These are phyloP conservation scores for Thalassiosira profunda DNA, from an alignment of 108 stramenopile genomes.

Conservation along the genomic window DNA sequence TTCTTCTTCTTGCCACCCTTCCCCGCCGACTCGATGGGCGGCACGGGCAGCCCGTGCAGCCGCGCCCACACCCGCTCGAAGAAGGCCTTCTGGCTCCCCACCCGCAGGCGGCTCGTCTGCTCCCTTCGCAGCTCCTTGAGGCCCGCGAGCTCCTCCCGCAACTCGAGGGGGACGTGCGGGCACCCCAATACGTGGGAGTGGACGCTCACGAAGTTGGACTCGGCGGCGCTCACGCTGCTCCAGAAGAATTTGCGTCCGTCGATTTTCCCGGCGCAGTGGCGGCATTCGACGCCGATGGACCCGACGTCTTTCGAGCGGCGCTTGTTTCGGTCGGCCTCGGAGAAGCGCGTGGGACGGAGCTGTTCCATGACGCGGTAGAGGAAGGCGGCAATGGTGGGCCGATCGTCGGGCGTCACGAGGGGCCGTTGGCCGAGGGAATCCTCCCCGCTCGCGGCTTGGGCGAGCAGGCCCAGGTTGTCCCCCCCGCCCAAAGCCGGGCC, in stretches of 20 bases:
- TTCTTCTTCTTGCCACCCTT: neutral
- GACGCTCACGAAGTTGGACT: slow-evolving; percentile 92
- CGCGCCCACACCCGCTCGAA: slow-evolving; percentile 86
- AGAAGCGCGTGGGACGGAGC: slow-evolving; percentile 88
- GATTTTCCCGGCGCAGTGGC: slow-evolving; percentile 90
- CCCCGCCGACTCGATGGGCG: slow-evolving; percentile 1
- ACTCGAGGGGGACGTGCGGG: slow-evolving; percentile 59
- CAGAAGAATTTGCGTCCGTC: slow-evolving; percentile 93
- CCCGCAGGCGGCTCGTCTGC: slow-evolving; percentile 79
- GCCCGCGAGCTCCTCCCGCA: slow-evolving; percentile 66
- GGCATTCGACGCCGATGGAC: slow-evolving; percentile 92
- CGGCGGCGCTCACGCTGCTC: slow-evolving; percentile 92
- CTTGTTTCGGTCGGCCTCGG: slow-evolving; percentile 93
- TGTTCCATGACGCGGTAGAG: slow-evolving; percentile 92
- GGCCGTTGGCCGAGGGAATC: slow-evolving; percentile 57
- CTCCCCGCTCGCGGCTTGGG: slow-evolving; percentile 75
- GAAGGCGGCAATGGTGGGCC: slow-evolving; percentile 87
- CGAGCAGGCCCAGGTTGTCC: slow-evolving; percentile 67
- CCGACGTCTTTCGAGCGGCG: slow-evolving; percentile 88
- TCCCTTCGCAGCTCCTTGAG: slow-evolving; percentile 87
- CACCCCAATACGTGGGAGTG: slow-evolving; percentile 95
- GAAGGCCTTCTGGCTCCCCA: slow-evolving; percentile 91
- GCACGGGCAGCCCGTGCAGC: slow-evolving; percentile 52
- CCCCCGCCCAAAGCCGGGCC: too few relatives aligned
- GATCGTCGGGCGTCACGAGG: slow-evolving; percentile 83